phyloP scores from a whole-genome alignment of 164 flowering plant species.

The Vitis amurensis region DNA sequence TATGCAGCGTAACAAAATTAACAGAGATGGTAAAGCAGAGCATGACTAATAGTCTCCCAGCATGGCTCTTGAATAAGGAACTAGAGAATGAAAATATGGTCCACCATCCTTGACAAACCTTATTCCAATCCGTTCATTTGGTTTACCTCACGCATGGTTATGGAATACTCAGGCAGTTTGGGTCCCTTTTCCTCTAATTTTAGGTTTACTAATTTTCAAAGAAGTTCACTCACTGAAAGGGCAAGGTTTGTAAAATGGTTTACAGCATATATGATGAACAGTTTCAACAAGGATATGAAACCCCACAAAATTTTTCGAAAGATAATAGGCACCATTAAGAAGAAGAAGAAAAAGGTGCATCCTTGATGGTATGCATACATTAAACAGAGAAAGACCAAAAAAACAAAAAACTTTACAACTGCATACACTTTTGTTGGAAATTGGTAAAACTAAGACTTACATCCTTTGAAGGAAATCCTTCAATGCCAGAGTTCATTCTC shows the following conservation, averaged over 20 bases:
- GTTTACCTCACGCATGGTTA: background rate
- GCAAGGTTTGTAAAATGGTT: background rate
- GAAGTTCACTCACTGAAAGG: background rate
- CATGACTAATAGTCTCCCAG: no score
- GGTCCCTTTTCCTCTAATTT: background rate
- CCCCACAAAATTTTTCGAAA: background rate
- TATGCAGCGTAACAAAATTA: no score
- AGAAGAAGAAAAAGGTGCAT: background rate
- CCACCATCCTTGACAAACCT: background rate
- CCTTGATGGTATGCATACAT: background rate
- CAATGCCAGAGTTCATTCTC: constrained; percentile 39
- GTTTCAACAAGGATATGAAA: background rate
- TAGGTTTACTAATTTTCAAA: background rate
- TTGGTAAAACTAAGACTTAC: constrained; percentile 29
- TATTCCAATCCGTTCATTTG: background rate
- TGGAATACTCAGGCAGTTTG: background rate
- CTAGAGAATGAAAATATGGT: no score
- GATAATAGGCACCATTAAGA: background rate
- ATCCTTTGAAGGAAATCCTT: constrained; percentile 61
- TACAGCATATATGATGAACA: background rate
- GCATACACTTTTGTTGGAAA: background rate
- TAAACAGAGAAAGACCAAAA: background rate
- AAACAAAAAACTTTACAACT: background rate
- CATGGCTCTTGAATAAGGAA: no score
- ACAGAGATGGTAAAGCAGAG: no score